These are phyloP conservation scores for Royoungia palumana DNA, from an alignment of 768 basidiomycete genomes.

Conservation along the genomic window DNA sequence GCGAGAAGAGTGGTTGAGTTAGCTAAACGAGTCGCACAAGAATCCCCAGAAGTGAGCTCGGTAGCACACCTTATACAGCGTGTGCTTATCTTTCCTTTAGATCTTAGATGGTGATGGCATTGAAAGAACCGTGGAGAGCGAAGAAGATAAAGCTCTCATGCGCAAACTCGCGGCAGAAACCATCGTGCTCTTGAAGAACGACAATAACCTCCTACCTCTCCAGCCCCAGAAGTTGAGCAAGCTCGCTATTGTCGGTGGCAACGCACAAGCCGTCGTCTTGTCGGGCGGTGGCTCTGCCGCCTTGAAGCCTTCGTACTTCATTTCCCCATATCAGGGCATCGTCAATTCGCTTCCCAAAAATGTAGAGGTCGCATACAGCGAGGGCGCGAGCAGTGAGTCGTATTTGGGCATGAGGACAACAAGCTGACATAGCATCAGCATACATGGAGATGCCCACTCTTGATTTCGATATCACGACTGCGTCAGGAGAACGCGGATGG, in stretches of 20 bases:
- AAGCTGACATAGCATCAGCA: slow-evolving; percentile 36
- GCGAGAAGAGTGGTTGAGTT: slow-evolving; percentile 64
- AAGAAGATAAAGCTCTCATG: slow-evolving; percentile 61
- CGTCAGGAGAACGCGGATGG: slow-evolving; percentile 65
- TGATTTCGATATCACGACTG: slow-evolving; percentile 61
- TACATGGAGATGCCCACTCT: slow-evolving; percentile 64
- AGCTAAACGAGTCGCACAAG: slow-evolving; percentile 65
- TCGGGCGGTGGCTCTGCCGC: slow-evolving; percentile 75
- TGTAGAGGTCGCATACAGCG: slow-evolving; percentile 59
- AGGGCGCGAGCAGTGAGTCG: slow-evolving; percentile 62
- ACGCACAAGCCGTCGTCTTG: slow-evolving; percentile 60
- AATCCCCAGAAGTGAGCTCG: slow-evolving; percentile 57
- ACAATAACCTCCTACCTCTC: slow-evolving; percentile 37
- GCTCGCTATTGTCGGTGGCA: slow-evolving; percentile 69
- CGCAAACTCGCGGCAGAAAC: slow-evolving; percentile 63
- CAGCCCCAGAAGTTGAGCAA: slow-evolving; percentile 51
- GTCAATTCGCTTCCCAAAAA: slow-evolving; percentile 47
- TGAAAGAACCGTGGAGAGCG: slow-evolving; percentile 60
- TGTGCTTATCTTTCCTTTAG: slow-evolving; percentile 30
- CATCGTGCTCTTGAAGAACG: slow-evolving; percentile 76
- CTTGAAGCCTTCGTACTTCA: slow-evolving; percentile 71
- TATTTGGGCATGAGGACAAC: background rate
- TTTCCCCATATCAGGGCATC: slow-evolving; percentile 77
- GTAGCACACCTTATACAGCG: background rate
- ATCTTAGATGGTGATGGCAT: slow-evolving; percentile 67